phyloP scores from a whole-genome alignment of 495 filamentous ascomycete genomes.

The Paragyromitra xinjiangensis region DNA sequence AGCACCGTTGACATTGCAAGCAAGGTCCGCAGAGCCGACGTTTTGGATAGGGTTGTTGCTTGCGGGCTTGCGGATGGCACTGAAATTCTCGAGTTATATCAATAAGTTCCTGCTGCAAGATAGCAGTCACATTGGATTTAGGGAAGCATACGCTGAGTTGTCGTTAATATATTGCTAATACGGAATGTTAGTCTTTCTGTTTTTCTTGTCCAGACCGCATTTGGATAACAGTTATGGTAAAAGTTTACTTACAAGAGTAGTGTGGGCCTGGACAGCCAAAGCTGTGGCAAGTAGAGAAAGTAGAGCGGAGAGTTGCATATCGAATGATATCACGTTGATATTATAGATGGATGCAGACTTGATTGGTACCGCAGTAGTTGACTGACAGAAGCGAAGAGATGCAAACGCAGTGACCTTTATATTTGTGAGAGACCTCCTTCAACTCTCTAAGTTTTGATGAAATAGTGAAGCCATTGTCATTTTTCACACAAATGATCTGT shows the following conservation, averaged over 20 bases:
- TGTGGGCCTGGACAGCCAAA: conserved; percentile 60
- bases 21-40: conserved; percentile 60
- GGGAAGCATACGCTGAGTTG: conserved; percentile 57
- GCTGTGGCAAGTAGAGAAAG: conserved; percentile 59
- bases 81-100: conserved; percentile 25
- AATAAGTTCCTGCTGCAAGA: background rate
- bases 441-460: background rate
- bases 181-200: background rate
- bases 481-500: background rate
- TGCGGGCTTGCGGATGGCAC: conserved; percentile 62
- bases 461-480: background rate
- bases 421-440: background rate
- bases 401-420: conserved; percentile 12
- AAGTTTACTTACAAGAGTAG: conserved; percentile 56
- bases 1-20: conserved; percentile 62
- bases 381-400: background rate
- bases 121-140: conserved; percentile 57
- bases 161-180: conserved; percentile 57
- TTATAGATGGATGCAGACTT: background rate
- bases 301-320: conserved; percentile 58
- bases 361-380: background rate
- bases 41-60: conserved; percentile 64
- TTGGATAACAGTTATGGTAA: background rate
- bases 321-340: conserved; percentile 32
- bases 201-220: background rate